Conservation (phyloP, 1,139 yeast genomes). For the Lodderomyces jiufengensis region DNA sequence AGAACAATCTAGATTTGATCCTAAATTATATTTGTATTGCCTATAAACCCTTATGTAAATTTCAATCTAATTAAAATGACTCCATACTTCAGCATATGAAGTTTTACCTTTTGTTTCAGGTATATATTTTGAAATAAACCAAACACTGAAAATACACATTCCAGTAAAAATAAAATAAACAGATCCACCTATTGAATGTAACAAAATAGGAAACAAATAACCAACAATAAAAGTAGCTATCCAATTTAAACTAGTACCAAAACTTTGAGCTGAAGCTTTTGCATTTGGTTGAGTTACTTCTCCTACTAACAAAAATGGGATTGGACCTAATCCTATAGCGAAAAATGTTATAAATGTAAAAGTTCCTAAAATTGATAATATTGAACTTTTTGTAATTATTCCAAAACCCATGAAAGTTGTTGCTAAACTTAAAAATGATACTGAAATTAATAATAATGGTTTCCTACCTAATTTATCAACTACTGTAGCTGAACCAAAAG, state of each 20-base stretch:
- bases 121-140: slow-evolving; percentile 45
- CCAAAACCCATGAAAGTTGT: slow-evolving; percentile 67
- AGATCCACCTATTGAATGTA: slow-evolving; percentile 64
- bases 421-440: slow-evolving; percentile 65
- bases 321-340: slow-evolving; percentile 92
- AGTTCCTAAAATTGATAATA: slow-evolving; percentile 62
- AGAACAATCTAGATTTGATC: too few species aligned
- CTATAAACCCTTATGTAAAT: too few species aligned
- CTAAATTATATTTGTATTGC: too few species aligned
- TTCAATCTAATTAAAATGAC: background rate
- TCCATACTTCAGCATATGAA: slow-evolving; percentile 63
- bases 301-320: slow-evolving; percentile 85
- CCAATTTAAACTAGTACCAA: slow-evolving; percentile 93
- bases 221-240: slow-evolving; percentile 82
- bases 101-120: slow-evolving; percentile 80
- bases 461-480: slow-evolving; percentile 77
- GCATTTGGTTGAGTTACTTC: slow-evolving; percentile 82
- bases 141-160: slow-evolving; percentile 47
- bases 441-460: slow-evolving; percentile 64
- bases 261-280: slow-evolving; percentile 84
- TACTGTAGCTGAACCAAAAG: slow-evolving; percentile 65
- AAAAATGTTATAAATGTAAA: slow-evolving; percentile 75
- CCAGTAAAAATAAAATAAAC: slow-evolving; percentile 73
- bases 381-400: slow-evolving; percentile 46
- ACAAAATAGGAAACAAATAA: slow-evolving; percentile 70